Conservation (phyloP, 1,139 yeast species). For the Maudiozyma humilis region DNA sequence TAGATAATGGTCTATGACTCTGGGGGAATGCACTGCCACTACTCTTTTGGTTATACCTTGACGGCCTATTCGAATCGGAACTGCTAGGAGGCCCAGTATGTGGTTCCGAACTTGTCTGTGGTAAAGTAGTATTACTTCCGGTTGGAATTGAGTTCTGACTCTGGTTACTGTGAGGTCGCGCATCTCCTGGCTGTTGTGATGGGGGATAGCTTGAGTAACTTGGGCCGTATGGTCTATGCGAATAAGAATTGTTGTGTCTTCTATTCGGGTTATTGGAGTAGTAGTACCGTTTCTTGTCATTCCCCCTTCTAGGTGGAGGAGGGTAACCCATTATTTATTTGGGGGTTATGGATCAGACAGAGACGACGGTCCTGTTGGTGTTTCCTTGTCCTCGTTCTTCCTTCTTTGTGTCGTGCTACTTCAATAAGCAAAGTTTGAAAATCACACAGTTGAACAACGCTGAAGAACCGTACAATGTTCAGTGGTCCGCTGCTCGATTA, state of each 20-base stretch:
- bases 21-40: neutral
- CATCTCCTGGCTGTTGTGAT: neutral
- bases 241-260: conserved; percentile 15
- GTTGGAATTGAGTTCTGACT: neutral
- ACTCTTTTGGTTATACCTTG: neutral
- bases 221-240: conserved; percentile 8
- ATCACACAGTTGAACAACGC: no score
- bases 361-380: no score
- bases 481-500: no score
- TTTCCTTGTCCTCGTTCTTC: no score
- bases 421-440: no score
- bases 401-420: no score
- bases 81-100: neutral
- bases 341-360: no score
- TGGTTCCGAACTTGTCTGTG: neutral
- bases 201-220: conserved; percentile 1
- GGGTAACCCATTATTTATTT: conserved; percentile 17
- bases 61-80: conserved; percentile 6
- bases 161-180: neutral
- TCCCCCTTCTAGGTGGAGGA: conserved; percentile 23
- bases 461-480: no score
- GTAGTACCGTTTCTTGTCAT: conserved; percentile 28
- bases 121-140: conserved; percentile 3
- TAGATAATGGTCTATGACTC: neutral
- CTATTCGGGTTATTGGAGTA: conserved; percentile 24